These are phyloP conservation scores for Gyrodon lividus DNA, from an alignment of 768 basidiomycete species.

Conservation along the genomic window DNA sequence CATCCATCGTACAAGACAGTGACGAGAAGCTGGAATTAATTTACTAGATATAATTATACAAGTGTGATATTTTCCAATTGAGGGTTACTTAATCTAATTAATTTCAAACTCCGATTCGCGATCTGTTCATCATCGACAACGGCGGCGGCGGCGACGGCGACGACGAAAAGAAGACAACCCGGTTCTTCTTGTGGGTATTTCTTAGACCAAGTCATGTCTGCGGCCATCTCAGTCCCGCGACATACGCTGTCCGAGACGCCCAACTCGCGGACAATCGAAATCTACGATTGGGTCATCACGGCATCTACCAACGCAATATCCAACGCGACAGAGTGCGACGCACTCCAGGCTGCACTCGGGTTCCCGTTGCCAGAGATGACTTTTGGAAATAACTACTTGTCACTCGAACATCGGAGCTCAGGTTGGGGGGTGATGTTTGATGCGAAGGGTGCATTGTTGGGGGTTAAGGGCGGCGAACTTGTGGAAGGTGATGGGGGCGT, in stretches of 20 bases:
- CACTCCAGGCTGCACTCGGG: constrained; percentile 58
- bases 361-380: constrained; percentile 96
- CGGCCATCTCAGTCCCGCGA: constrained; percentile 49
- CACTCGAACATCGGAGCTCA: constrained; percentile 60
- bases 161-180: not conserved
- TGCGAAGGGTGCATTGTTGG: constrained; percentile 62
- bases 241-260: constrained; percentile 70
- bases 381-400: constrained; percentile 81
- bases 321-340: constrained; percentile 71
- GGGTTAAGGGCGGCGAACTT: constrained; percentile 75
- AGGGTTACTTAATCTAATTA: not conserved
- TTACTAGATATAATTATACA: not conserved
- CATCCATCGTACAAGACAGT: constrained; percentile 30
- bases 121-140: constrained; percentile 9
- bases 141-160: constrained; percentile 5
- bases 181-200: constrained; percentile 8
- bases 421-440: constrained; percentile 69
- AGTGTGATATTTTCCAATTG: not conserved
- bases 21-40: not conserved
- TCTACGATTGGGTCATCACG: constrained; percentile 68
- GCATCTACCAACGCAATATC: constrained; percentile 78
- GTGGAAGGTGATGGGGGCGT: constrained; percentile 86
- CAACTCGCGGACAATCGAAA: constrained; percentile 65
- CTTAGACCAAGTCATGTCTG: constrained; percentile 33
- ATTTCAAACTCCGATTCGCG: constrained; percentile 27